These are phyloP conservation scores for Gentiana macrophylla DNA, from an alignment of 257 asterid genomes.

Conservation along the genomic window DNA sequence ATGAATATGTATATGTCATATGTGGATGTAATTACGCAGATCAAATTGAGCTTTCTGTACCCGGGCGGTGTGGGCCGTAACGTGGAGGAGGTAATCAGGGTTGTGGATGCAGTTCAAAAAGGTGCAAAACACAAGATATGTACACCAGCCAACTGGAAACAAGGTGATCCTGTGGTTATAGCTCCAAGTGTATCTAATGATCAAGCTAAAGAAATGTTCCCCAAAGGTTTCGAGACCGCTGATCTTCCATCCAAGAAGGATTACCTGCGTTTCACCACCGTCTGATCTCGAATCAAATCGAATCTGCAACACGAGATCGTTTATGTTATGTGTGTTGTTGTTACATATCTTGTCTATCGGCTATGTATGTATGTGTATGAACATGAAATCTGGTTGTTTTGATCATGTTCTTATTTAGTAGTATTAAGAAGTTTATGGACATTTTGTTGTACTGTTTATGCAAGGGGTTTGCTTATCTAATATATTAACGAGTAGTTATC, in stretches of 20 bases:
- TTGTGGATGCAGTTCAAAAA: constrained; percentile 44
- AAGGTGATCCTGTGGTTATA: constrained; percentile 54
- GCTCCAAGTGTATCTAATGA: constrained; percentile 40
- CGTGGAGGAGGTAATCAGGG: constrained; percentile 90
- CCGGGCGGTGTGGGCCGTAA: constrained; percentile 81
- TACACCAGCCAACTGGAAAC: constrained; percentile 81
- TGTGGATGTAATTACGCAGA: constrained; percentile 8
- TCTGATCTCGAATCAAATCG: background rate
- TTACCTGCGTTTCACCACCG: constrained; percentile 57
- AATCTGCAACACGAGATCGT: background rate
- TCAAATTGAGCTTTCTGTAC: constrained; percentile 69
- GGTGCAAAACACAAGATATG: constrained; percentile 57
- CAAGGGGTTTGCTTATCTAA: too few relatives aligned
- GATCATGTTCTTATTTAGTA: too few relatives aligned
- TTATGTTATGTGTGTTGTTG: too few relatives aligned
- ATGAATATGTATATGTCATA: too few relatives aligned
- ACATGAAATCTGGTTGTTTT: too few relatives aligned
- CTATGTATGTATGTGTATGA: too few relatives aligned
- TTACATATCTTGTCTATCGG: too few relatives aligned
- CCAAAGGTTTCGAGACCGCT: constrained; percentile 41
- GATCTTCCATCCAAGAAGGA: constrained; percentile 59
- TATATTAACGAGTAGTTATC: too few relatives aligned
- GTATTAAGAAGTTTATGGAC: too few relatives aligned
- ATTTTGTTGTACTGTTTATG: too few relatives aligned
- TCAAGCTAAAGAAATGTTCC: constrained; percentile 56